Conservation (phyloP, 495 filamentous ascomycete genomes). For the Penicillium macrosclerotiorum region DNA sequence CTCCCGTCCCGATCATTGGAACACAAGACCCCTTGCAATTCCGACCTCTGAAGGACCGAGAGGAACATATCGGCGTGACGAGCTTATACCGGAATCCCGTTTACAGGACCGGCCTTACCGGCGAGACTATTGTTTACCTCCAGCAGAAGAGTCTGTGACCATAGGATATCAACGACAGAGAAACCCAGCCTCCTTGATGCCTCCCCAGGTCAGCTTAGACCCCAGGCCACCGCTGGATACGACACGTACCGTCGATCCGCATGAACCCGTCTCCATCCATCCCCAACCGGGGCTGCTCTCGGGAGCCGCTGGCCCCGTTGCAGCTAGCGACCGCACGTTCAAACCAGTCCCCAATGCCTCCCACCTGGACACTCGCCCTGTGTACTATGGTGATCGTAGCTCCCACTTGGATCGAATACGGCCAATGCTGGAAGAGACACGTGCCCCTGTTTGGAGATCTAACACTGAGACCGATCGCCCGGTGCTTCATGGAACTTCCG, state of each 20-base stretch:
- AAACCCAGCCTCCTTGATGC: slow-evolving; percentile 7
- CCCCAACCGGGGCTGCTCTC: slow-evolving; percentile 8
- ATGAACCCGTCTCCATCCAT: slow-evolving; percentile 10
- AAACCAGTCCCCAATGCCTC: slow-evolving; percentile 11
- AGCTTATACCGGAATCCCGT: slow-evolving; percentile 18
- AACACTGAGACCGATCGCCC: slow-evolving; percentile 14
- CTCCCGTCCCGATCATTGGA: slow-evolving; percentile 10
- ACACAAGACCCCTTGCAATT: slow-evolving; percentile 12
- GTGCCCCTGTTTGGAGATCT: slow-evolving; percentile 9
- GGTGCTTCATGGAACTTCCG: slow-evolving; percentile 14
- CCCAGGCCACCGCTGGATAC: slow-evolving; percentile 17
- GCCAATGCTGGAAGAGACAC: slow-evolving; percentile 9
- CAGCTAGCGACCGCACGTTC: slow-evolving; percentile 13
- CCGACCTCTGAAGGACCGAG: slow-evolving; percentile 17
- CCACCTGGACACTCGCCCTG: slow-evolving; percentile 12
- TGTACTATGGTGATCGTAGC: slow-evolving; percentile 21
- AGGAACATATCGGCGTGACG: slow-evolving; percentile 18
- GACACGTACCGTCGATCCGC: slow-evolving; percentile 12
- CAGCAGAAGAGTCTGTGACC: slow-evolving; percentile 14
- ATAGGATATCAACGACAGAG: slow-evolving; percentile 17
- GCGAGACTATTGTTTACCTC: slow-evolving; percentile 22
- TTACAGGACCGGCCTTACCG: slow-evolving; percentile 18
- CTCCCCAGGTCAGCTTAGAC: slow-evolving; percentile 12
- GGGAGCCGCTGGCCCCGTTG: slow-evolving; percentile 14
- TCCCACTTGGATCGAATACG: slow-evolving; percentile 12